Base-by-base conservation (phyloP, 139 green algal species). In the Coccomyxa sp. region DNA sequence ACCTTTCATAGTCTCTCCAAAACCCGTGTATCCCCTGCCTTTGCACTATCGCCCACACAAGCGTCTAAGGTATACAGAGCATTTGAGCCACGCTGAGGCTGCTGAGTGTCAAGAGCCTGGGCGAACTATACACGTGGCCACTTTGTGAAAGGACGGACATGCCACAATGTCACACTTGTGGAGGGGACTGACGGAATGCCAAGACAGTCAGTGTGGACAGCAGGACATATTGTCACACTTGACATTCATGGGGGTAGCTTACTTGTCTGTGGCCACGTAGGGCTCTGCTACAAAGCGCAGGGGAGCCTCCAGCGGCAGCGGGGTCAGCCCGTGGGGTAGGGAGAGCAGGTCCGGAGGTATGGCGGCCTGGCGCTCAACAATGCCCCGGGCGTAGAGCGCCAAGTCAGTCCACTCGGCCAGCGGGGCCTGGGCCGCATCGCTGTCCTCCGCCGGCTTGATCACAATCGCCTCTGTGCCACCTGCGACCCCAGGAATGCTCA, bases 251-350 rank as follows among this genome's bases (percentile, higher is more conserved):
- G 10, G 58, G 39, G 75, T 36, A 33, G 9, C 70, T 54, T 39
- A 78, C 74, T 44, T 78, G 68, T 89, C 83, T 18, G 84, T 88
- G 10, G 88, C 82, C 8, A 93, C 78, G 74, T 90, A 93, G 0
- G 89, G 89, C 78, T 93, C 89, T 6, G 91, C 79, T 22, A 93
- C 39, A 7, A 93, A 73, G 22, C 18, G 9, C 22, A 12, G 41
- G 0, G 79, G 74, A 24, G 81, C 6, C 29, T 69, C 24, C 0
- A 54, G 6, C 31, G 83, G 83, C 39, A 88, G 27, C 44, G 74
- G 38, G 69, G 83, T 81, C n/a, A 31, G 22, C 36, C 6, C 5
- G 50, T 83, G 81, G 54, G 81, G 79, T 44, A 69, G 33, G 6
- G 39, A 40, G 16, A 90, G 70, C 12, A 54, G 71, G 74, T 76